A percentile compares a stretch with the other conserved stretches of the same genome.
These are phyloP conservation scores for Solanum peruvianum DNA, from an alignment of 257 asterid species.

Conservation along the genomic window DNA sequence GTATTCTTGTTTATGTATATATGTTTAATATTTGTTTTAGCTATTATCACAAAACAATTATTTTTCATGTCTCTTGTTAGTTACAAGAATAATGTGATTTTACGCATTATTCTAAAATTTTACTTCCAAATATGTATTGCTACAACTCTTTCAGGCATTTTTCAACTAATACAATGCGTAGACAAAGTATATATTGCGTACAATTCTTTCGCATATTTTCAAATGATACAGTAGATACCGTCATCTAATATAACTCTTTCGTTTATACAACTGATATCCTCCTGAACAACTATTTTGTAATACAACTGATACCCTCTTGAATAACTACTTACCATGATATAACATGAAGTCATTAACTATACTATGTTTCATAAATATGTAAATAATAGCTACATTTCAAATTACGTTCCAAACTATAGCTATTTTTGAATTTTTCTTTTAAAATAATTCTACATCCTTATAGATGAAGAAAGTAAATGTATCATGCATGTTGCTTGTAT, in stretches of 20 bases:
- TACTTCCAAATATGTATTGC: neutral
- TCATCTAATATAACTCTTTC: neutral
- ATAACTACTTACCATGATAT: neutral
- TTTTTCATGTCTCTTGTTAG: neutral
- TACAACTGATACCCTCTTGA: neutral
- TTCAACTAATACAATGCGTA: neutral
- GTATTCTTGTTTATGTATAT: neutral
- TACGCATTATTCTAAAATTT: neutral
- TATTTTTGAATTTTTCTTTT: neutral
- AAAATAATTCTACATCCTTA: neutral
- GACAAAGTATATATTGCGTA: neutral
- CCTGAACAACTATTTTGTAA: neutral
- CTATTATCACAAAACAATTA: neutral
- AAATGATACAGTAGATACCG: neutral
- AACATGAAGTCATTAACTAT: too few species aligned
- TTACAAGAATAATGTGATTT: neutral
- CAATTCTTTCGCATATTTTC: neutral
- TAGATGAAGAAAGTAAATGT: neutral
- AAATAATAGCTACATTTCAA: neutral
- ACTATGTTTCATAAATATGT: neutral
- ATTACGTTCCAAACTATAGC: neutral
- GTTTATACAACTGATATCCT: neutral
- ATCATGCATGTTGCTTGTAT: neutral
- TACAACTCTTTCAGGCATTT: neutral
- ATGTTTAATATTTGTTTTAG: neutral